Evolutionary conservation across 1,284 basidiomycete species (phyloP).

Genomic region (Inonotus hispidus): DNA sequence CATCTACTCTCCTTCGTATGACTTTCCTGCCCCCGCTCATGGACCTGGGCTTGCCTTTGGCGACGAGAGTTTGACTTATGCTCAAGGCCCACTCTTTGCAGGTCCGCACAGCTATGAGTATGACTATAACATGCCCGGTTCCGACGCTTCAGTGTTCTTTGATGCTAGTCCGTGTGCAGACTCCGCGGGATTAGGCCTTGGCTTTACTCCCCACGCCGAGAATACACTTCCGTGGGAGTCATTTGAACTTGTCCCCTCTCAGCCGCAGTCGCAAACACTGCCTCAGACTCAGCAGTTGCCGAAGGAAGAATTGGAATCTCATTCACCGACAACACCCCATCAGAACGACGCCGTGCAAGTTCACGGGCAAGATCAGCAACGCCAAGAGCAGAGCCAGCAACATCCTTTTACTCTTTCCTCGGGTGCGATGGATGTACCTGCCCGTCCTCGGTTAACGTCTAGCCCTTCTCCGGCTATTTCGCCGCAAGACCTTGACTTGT

Average conservation of each 20-base stretch:
- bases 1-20: neutral
- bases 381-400: neutral
- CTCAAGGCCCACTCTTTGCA: neutral
- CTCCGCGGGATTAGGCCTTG: neutral
- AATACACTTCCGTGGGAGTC: neutral
- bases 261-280: conserved; percentile 3
- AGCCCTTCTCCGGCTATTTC: conserved; percentile 7
- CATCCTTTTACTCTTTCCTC: neutral
- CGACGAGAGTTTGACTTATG: neutral
- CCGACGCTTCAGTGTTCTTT: neutral
- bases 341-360: neutral
- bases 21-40: neutral
- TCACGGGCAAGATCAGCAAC: neutral
- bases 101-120: neutral
- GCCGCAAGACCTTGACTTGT: conserved; percentile 9
- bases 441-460: neutral
- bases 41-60: neutral
- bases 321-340: neutral
- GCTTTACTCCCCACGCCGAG: neutral
- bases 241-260: neutral
- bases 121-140: neutral
- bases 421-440: neutral
- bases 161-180: neutral
- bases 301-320: neutral
- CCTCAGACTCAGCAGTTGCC: neutral